A percentile compares a stretch with the other conserved stretches of the same genome.
These are phyloP conservation scores for Phytophthora rubi DNA, from an alignment of 352 stramenopile genomes.

Conservation along the genomic window DNA sequence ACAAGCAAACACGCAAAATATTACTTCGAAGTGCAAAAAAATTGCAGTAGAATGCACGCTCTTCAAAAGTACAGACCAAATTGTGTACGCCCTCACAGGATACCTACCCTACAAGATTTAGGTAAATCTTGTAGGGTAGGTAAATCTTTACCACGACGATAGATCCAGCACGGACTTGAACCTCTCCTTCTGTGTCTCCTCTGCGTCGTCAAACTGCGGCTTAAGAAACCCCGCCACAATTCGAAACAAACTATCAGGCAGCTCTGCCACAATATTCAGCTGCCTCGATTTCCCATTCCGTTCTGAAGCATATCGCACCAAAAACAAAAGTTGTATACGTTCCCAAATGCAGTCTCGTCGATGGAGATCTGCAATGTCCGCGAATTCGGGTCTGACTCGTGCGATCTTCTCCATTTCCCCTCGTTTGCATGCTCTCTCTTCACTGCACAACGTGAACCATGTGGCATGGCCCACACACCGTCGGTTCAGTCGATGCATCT, in stretches of 20 bases:
- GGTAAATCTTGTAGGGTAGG: no score
- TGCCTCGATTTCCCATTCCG: neutral
- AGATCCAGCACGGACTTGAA: slow-evolving; percentile 30
- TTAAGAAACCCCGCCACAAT: slow-evolving; percentile 27
- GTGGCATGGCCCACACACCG: slow-evolving; percentile 26
- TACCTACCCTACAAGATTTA: neutral
- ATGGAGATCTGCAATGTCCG: slow-evolving; percentile 24
- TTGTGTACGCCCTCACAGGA: neutral
- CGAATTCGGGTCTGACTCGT: slow-evolving; percentile 7
- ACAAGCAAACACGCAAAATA: no score
- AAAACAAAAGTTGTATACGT: slow-evolving; percentile 19
- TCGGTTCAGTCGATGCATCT: slow-evolving; percentile 29
- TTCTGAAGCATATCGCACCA: slow-evolving; percentile 27
- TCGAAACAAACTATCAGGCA: slow-evolving; percentile 19
- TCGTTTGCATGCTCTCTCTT: neutral
- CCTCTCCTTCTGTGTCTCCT: slow-evolving; percentile 32
- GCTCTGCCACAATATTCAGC: slow-evolving; percentile 23
- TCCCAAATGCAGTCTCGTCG: slow-evolving; percentile 31
- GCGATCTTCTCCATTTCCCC: neutral
- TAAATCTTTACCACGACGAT: slow-evolving; percentile 19
- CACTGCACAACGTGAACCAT: slow-evolving; percentile 29
- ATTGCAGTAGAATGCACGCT: neutral
- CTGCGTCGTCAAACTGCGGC: slow-evolving; percentile 29
- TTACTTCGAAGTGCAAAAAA: no score
- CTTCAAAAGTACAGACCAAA: neutral